Evolutionary conservation across 2,329 filamentous ascomycete genomes (phyloP), one percentile per base, ranked within the genome.

Genomic region (Fusarium redolens): DNA sequence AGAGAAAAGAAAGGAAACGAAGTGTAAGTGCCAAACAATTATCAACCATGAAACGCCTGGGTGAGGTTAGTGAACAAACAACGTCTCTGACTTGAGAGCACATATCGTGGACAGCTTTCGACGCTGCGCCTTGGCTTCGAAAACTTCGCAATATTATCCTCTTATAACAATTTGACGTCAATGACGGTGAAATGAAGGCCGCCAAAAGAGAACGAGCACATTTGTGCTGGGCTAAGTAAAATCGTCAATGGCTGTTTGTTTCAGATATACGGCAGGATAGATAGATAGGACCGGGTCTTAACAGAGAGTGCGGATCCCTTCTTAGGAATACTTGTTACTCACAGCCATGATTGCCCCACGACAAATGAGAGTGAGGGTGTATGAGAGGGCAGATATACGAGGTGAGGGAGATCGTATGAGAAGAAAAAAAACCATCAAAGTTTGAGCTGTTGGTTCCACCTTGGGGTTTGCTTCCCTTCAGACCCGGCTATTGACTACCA

Each of bases 1-100:
- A 60, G 48, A 22, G 59, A 50, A 54, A 57, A 65, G 67, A 77
- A 76, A 74, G 62, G 59, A 71, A 72, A 41, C 52, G 43, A 61
- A 50, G 35, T 59, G 56, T 38, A 68, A 20, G 25, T 33, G 40
- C 40, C 63, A 38, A 58, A 63, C 43, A 52, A 41, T 38, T 35
- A 48, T 47, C 33, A 65, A 63, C 33, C 65, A 50, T 57, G 50
- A 60, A 60, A 61, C 58, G 61, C 60, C 72, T 74, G 65, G 62
- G 48, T 68, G 57, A 57, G 17, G 38, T 37, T 64, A 52, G 45
- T 48, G 48, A 51, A 45, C 37, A 57, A 61, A 50, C 50, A 43
- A 40, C 25, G 55, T 33, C 41, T 38, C 20, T 40, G 20, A 37
- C 10, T 35, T 50, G 15, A 28, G 43, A 25, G n/a, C 37, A 62